Conservation (phyloP, 192 early-diverging fungal species). For the Podila epigama region DNA sequence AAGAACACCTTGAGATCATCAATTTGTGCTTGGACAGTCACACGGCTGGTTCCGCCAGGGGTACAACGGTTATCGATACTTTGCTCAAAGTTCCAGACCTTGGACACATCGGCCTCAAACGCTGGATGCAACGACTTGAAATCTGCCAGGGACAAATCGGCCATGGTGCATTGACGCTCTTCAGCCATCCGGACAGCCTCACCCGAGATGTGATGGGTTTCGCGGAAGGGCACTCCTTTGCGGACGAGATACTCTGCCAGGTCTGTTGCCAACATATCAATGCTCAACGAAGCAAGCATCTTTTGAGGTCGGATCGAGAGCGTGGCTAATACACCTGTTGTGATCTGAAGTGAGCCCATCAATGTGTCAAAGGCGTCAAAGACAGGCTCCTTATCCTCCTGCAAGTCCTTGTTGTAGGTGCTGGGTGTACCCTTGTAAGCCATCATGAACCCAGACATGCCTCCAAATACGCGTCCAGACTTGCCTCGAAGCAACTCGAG, state of each 20-base stretch:
- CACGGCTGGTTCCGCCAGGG: conserved; percentile 87
- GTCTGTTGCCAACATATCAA: conserved; percentile 98
- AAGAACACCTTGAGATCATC: conserved; percentile 64
- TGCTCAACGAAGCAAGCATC: conserved; percentile 83
- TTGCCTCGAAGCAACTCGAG: conserved; percentile 97
- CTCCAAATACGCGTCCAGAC: conserved; percentile 95
- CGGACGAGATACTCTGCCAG: conserved; percentile 98
- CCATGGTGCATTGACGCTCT: conserved; percentile 77
- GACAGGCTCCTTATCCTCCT: conserved; percentile 99
- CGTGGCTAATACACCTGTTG: conserved; percentile 91
- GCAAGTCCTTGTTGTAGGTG: conserved; percentile 99
- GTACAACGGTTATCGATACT: conserved; percentile 91
- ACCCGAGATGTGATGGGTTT: conserved; percentile 98
- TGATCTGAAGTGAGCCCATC: conserved; percentile 90
- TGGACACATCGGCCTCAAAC: conserved; percentile 83
- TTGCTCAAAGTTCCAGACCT: conserved; percentile 90
- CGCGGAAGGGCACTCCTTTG: conserved; percentile 98
- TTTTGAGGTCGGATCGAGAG: conserved; percentile 84
- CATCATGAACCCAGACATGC: conserved; percentile 97
- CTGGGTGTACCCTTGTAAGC: conserved; percentile 95
- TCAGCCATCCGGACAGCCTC: conserved; percentile 94
- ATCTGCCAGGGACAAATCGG: conserved; percentile 77
- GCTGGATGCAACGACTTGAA: conserved; percentile 84
- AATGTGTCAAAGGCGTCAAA: conserved; percentile 95
- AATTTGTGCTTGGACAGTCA: conserved; percentile 85